Evolutionary conservation across 352 stramenopile genomes (phyloP), one percentile per base, ranked within the genome.

Genomic region (Pythium guiyangense): DNA sequence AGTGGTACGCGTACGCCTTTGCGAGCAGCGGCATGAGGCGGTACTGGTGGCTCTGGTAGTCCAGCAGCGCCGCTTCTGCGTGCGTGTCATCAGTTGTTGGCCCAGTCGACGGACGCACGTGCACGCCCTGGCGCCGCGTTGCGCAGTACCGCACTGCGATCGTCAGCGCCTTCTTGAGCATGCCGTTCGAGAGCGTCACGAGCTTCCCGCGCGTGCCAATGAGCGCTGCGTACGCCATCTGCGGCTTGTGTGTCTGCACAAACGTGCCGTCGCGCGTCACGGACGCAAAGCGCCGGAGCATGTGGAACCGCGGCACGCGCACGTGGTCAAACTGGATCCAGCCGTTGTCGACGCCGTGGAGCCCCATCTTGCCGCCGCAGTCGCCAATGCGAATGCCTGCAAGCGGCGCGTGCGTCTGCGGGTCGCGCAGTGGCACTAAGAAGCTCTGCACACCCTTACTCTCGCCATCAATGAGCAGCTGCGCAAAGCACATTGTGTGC

Each of bases 1-100:
- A 53, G 49, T 53, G 49, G 49, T 53, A 53, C 76, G 88, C 93
- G 63, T 98, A 98, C 12, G 90, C 87, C 6, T 79, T 74, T 14
- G 94, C 94, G 35, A 99, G 63, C 42, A 97, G 68, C 31, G 94
- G 93, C 35, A 98, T 78, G 15, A 99, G 75, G 20, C 94, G 89
- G 71, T 98, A 96, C 68, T 98, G 94, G 69, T 99, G 94, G 69
- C 95, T 92, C 50, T 95, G 91, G 66, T 98, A 98, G 59, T 99
- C 92, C 37, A 99, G 69, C 59, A 99, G 86, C 64, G 96, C 92
- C 22, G 90, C 57, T 66, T 98, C 92, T 2, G 71, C 66, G 26
- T 71, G 64, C 48, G 78, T 85, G 2, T 73, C 47, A 6, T 25
- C 10, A 27, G 26, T 84, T 3, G 31, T 12, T 10, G 31, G 31